These are phyloP conservation scores for Oleoguttula mirabilis DNA, from an alignment of 495 filamentous ascomycete genomes.

Conservation along the genomic window DNA sequence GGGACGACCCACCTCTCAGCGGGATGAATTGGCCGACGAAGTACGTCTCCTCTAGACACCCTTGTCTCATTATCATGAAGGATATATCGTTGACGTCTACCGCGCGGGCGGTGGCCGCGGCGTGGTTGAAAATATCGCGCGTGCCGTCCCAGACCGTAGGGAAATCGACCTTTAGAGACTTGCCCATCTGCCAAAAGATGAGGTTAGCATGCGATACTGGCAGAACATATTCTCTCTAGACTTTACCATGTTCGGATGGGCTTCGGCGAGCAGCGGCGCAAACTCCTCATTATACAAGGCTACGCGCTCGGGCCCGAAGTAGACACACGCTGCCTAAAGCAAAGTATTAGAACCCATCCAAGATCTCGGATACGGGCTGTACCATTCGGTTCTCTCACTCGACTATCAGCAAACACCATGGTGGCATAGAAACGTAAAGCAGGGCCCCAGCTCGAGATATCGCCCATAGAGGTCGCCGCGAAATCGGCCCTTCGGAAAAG, in stretches of 20 bases:
- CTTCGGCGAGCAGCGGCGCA: background rate
- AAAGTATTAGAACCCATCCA: too few species aligned
- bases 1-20: background rate
- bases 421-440: constrained; percentile 4
- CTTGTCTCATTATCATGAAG: constrained; percentile 12
- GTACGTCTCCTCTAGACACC: constrained; percentile 22
- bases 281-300: constrained; percentile 15
- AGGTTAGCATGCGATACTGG: too few species aligned
- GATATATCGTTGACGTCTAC: background rate
- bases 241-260: constrained; percentile 5
- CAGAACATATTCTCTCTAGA: too few species aligned
- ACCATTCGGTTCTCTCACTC: too few species aligned
- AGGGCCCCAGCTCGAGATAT: constrained; percentile 4
- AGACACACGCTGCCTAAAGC: constrained; percentile 14
- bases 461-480: constrained; percentile 4
- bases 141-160: constrained; percentile 1
- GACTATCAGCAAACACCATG: constrained; percentile 18
- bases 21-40: constrained; percentile 30
- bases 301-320: constrained; percentile 10
- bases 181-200: too few species aligned
- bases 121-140: background rate
- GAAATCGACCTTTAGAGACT: background rate
- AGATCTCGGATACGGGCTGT: too few species aligned
- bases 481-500: constrained; percentile 9
- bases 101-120: background rate